Evolutionary conservation across 2,329 filamentous ascomycete genomes (phyloP).

Genomic region (Dendrostoma leiphaemia): DNA sequence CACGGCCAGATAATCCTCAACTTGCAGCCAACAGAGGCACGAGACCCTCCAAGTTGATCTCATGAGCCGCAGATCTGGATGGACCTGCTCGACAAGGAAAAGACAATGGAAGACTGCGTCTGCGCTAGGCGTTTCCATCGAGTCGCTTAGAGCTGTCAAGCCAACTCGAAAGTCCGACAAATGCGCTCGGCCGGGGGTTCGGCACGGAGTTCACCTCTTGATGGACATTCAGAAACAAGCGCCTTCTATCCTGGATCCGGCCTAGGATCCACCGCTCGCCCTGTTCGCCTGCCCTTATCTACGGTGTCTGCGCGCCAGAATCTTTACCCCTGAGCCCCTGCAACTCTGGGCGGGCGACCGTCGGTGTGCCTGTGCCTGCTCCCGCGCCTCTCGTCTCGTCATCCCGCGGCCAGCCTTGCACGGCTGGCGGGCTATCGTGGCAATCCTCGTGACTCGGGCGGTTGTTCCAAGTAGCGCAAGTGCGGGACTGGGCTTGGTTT

Average conservation of each 20-base stretch:
- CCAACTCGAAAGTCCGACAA: background rate
- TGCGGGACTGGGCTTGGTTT: background rate
- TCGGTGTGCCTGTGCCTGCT: too few species aligned
- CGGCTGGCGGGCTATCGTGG: background rate
- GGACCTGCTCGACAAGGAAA: background rate
- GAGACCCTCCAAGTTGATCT: background rate
- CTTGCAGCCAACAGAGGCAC: background rate
- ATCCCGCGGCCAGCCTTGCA: slow-evolving; percentile 5
- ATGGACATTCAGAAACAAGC: too few species aligned
- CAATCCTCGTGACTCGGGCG: slow-evolving; percentile 4
- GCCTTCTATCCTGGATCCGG: background rate
- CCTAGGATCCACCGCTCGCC: background rate
- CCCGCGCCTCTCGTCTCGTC: slow-evolving; percentile 1
- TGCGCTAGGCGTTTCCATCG: background rate
- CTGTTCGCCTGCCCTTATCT: background rate
- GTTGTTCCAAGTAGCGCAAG: slow-evolving; percentile 12
- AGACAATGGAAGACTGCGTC: background rate
- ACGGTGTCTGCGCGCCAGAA: too few species aligned
- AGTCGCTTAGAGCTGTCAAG: background rate
- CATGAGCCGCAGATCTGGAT: background rate
- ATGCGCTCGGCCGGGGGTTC: background rate
- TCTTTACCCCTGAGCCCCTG: slow-evolving; percentile 10
- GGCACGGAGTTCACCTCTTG: background rate
- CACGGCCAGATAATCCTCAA: too few species aligned
- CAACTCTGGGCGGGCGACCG: slow-evolving; percentile 15